Evolutionary conservation across 495 filamentous ascomycete species (phyloP).

Genomic region (Penicillium macrosclerotiorum): DNA sequence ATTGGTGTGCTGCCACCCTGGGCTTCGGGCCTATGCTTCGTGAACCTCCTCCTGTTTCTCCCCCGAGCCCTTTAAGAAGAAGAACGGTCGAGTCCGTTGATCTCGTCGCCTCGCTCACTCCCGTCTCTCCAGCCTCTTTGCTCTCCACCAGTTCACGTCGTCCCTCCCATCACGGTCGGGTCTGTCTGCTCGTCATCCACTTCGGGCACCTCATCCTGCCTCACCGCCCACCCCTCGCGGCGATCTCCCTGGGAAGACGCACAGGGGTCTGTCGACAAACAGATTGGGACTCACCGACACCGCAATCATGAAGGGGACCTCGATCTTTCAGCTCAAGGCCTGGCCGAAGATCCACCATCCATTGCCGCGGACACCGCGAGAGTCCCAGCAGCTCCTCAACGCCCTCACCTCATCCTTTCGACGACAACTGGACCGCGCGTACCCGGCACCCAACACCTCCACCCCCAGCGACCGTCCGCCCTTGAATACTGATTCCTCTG

Average conservation of each 20-base stretch:
- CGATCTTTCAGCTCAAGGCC: constrained; percentile 39
- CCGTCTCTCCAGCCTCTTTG: background rate
- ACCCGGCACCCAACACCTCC: constrained; percentile 41
- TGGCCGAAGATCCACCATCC: constrained; percentile 69
- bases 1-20: constrained; percentile 20
- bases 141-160: background rate
- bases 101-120: background rate
- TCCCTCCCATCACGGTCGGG: too few species aligned
- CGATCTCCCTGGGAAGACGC: constrained; percentile 11
- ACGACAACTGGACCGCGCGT: constrained; percentile 64
- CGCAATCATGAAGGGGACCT: constrained; percentile 43
- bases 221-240: constrained; percentile 26
- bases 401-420: constrained; percentile 76
- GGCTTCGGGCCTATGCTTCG: too few species aligned
- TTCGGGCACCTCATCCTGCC: constrained; percentile 9
- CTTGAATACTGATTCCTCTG: constrained; percentile 28
- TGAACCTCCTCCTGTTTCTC: background rate
- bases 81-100: too few species aligned
- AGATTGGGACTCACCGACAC: constrained; percentile 17
- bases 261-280: background rate
- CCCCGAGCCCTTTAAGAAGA: too few species aligned
- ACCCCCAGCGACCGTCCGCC: constrained; percentile 16
- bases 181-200: constrained; percentile 24
- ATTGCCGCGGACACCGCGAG: constrained; percentile 59
- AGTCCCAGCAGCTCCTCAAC: constrained; percentile 66